These are phyloP conservation scores for Erysiphe pisi DNA, from an alignment of 2,329 filamentous ascomycete species.

Conservation along the genomic window DNA sequence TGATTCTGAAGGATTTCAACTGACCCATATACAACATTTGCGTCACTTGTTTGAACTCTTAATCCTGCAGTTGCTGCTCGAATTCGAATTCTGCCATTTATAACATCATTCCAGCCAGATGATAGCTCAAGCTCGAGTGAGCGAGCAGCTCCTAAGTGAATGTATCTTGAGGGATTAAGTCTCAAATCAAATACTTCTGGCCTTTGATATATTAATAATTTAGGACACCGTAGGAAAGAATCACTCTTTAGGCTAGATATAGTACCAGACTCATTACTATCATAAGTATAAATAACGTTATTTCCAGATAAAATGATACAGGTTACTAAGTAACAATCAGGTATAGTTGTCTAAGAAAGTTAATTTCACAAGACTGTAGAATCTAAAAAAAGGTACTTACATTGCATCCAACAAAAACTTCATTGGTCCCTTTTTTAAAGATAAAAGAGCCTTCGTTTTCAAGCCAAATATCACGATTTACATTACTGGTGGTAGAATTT, in stretches of 20 bases:
- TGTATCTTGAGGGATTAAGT: constrained; percentile 54
- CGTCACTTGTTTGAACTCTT: constrained; percentile 51
- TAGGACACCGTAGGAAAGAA: constrained; percentile 48
- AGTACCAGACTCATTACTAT: constrained; percentile 43
- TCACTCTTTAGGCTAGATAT: constrained; percentile 30
- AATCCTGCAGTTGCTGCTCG: constrained; percentile 56
- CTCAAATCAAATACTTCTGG: constrained; percentile 57
- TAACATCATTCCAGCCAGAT: constrained; percentile 63
- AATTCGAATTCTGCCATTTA: constrained; percentile 49
- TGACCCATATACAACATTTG: constrained; percentile 42
- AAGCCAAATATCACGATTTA: constrained; percentile 57
- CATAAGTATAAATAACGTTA: constrained; percentile 56
- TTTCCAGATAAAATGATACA: constrained; percentile 54
- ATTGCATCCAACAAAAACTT: constrained; percentile 41
- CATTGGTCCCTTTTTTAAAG: constrained; percentile 42
- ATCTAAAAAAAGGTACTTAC: constrained; percentile 36
- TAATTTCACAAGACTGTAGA: constrained; percentile 32
- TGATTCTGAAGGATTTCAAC: constrained; percentile 43
- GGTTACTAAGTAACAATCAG: constrained; percentile 66
- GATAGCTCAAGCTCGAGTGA: constrained; percentile 62
- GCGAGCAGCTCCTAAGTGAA: constrained; percentile 70
- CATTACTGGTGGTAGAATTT: constrained; percentile 45
- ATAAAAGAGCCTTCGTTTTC: constrained; percentile 40
- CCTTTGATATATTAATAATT: constrained; percentile 63
- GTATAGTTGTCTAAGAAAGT: constrained; percentile 48